phyloP scores from a whole-genome alignment of 768 basidiomycete species.

The Boletus rubescentipes region DNA sequence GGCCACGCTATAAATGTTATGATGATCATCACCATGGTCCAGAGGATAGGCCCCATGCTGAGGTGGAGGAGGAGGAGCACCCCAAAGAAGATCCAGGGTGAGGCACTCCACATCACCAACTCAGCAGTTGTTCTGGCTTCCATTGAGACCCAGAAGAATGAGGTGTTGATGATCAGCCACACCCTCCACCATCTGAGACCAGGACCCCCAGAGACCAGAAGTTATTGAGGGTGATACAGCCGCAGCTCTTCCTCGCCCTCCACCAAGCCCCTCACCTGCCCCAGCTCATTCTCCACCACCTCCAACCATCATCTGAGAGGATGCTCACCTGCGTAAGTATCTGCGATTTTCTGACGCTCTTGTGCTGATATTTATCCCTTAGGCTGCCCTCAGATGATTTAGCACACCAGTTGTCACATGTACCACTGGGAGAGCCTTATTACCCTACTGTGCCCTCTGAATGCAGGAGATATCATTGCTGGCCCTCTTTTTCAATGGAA shows the following conservation, averaged over 20 bases:
- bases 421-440: constrained; percentile 10
- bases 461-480: too few relatives aligned
- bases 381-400: constrained; percentile 18
- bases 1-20: too few relatives aligned
- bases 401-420: constrained; percentile 2
- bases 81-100: constrained; percentile 12
- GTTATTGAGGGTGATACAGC: constrained; percentile 10
- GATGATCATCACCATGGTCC: neutral
- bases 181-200: constrained; percentile 4
- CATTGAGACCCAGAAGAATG: constrained; percentile 10
- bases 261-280: neutral
- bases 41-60: neutral
- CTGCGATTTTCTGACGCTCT: neutral
- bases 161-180: constrained; percentile 16
- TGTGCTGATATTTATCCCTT: constrained; percentile 6
- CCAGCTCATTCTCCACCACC: constrained; percentile 22
- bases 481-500: neutral
- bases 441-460: too few relatives aligned
- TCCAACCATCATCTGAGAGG: constrained; percentile 33
- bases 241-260: neutral
- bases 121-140: constrained; percentile 15
- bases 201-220: constrained; percentile 12
- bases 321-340: constrained; percentile 19
- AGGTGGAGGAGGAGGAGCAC: constrained; percentile 1
- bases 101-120: constrained; percentile 1